phyloP scores from a whole-genome alignment of 129 eudicot species.

The sunflower (Helianthus annuus) region DNA sequence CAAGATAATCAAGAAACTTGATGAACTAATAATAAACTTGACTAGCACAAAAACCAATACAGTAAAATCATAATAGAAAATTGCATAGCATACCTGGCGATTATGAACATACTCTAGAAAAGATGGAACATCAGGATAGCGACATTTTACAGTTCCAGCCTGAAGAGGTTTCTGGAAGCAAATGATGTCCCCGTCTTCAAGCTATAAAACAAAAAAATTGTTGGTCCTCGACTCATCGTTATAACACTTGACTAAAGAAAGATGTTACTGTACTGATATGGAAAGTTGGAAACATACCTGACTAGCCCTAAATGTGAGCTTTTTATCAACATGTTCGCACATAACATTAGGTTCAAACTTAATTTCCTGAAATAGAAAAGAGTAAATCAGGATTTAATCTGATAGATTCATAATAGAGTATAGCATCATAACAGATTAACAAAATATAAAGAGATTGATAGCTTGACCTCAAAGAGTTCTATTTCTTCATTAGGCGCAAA shows the following conservation, averaged over 20 bases:
- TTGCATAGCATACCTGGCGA: slow-evolving; percentile 66
- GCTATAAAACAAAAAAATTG: slow-evolving; percentile 38
- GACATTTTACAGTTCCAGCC: slow-evolving; percentile 48
- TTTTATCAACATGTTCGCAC: slow-evolving; percentile 85
- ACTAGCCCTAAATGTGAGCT: slow-evolving; percentile 57
- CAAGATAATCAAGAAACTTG: background rate
- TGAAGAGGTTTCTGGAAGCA: slow-evolving; percentile 74
- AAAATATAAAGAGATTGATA: background rate
- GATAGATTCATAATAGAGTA: slow-evolving; percentile 4
- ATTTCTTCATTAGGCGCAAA: slow-evolving; percentile 83
- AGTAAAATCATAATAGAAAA: slow-evolving; percentile 2
- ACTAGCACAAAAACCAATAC: background rate
- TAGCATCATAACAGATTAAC: background rate
- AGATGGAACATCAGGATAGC: slow-evolving; percentile 83
- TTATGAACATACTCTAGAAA: slow-evolving; percentile 83
- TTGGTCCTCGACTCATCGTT: background rate
- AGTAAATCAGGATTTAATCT: background rate
- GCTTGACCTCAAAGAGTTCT: slow-evolving; percentile 75
- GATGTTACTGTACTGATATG: background rate
- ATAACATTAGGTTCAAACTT: slow-evolving; percentile 81
- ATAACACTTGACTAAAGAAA: background rate
- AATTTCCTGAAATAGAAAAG: slow-evolving; percentile 58
- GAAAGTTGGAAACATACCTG: slow-evolving; percentile 53
- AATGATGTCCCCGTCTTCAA: slow-evolving; percentile 92
- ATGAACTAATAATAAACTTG: background rate